These are phyloP conservation scores for Coelastrella sp. DNA, from an alignment of 139 green algal genomes.

Conservation along the genomic window DNA sequence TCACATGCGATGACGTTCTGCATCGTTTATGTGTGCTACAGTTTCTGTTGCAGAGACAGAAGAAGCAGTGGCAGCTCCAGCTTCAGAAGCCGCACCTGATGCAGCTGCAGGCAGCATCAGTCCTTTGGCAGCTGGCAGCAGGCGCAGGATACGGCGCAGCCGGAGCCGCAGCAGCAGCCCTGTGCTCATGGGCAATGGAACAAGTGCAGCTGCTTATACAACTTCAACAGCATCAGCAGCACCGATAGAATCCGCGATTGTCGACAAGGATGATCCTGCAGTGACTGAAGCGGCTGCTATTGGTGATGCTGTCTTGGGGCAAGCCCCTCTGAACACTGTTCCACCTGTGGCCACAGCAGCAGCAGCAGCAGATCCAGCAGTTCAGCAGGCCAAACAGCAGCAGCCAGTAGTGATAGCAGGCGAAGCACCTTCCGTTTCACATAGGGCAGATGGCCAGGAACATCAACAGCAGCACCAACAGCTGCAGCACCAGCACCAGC, in stretches of 20 bases:
- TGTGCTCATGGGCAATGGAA: neutral
- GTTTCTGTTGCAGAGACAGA: neutral
- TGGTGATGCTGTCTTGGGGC: neutral
- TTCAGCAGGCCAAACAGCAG: neutral
- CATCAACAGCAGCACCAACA: neutral
- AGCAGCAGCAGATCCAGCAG: constrained; percentile 6
- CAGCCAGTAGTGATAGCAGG: neutral
- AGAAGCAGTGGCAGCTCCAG: neutral
- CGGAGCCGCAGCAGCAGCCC: neutral
- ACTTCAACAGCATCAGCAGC: too few species aligned
- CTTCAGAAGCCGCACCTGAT: neutral
- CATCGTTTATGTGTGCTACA: neutral
- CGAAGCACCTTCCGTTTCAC: neutral
- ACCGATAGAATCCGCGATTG: too few species aligned
- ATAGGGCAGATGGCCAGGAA: neutral
- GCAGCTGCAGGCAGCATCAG: neutral
- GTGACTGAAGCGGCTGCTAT: neutral
- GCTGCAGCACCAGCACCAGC: neutral
- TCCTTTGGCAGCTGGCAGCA: neutral
- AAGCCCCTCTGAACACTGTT: too few species aligned
- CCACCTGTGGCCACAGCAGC: neutral
- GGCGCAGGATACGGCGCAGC: neutral
- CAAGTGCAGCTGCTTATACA: neutral
- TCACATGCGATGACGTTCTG: neutral
- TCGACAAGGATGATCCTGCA: neutral